Conservation (phyloP, 2,329 filamentous ascomycete species). For the Cladosporium velox region DNA sequence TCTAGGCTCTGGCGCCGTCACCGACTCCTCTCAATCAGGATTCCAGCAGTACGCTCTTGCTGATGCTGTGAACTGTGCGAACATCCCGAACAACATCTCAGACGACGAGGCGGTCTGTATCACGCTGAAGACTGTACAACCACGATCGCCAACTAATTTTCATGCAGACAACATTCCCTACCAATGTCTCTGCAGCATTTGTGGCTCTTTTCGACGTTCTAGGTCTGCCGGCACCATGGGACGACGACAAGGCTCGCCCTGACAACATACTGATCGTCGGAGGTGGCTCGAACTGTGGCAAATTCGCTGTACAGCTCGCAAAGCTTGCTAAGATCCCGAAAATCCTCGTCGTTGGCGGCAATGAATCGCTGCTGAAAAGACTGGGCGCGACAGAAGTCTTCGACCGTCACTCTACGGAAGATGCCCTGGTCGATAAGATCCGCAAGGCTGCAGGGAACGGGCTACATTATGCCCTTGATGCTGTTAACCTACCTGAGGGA, state of each 20-base stretch:
- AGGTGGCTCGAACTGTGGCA: constrained; percentile 15
- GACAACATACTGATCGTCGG: constrained; percentile 7
- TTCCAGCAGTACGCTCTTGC: constrained; percentile 12
- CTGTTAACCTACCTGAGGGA: constrained; percentile 4
- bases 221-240: neutral
- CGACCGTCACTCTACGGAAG: constrained; percentile 4
- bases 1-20: neutral
- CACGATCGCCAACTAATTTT: neutral
- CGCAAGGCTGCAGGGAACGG: neutral
- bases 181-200: neutral
- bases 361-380: neutral
- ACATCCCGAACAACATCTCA: constrained; percentile 6
- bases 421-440: neutral
- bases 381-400: constrained; percentile 12
- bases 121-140: neutral
- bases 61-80: constrained; percentile 10
- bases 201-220: constrained; percentile 1
- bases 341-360: constrained; percentile 11
- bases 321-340: constrained; percentile 2
- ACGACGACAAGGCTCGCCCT: neutral
- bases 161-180: neutral
- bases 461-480: neutral
- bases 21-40: constrained; percentile 13
- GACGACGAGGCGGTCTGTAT: constrained; percentile 1
- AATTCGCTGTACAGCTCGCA: constrained; percentile 13